Evolutionary conservation across 176 grass and related monocot species (phyloP), one percentile per base, ranked within the genome.

Genomic region (Musa itinerans): DNA sequence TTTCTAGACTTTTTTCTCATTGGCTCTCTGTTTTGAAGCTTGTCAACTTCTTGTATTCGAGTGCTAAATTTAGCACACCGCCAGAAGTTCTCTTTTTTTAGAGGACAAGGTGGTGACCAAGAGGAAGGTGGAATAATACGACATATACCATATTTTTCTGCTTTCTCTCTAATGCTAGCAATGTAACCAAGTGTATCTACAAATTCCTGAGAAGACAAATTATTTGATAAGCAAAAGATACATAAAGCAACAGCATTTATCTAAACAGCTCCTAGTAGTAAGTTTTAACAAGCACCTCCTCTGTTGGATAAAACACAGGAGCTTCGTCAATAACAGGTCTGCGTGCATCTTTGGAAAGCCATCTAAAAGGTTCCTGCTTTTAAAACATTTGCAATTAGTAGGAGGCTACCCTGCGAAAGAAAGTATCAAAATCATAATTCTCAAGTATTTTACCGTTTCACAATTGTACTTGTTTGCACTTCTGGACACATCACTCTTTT

Each of bases 31-130:
- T 99, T 99, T 63, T 99, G 95, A 81, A 99, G 90, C 84, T 94
- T 99, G 74, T 99, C 84, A 81, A 98, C 95, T 83, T 94, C 75
- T 81, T 98, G 95, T 65, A 98, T 71, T 77, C 95, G 86, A 73
- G 95, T 98, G 78, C 85, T 94, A 76, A 98, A 98, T 72, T 89
- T 78, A 43, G 75, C 59, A 79, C 14, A 73, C 48, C 80, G 78
- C 86, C 88, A 98, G 71, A 98, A 94, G 61, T 73, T 83, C 63
- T 91, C 87, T 48, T 94, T 86, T 78, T 83, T 93, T 56, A 98
- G 83, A 65, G 75, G 78, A 61, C 90, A 98, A 1, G 84, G 84
- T 23, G 90, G 88, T 64, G 16, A 81, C 95, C 95, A 99, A 74
- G 88, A 91, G 72, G 64, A 43, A 27, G 95, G 95, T 67, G 95